Evolutionary conservation across 768 basidiomycete species (phyloP).

Genomic region (Russula earlei): DNA sequence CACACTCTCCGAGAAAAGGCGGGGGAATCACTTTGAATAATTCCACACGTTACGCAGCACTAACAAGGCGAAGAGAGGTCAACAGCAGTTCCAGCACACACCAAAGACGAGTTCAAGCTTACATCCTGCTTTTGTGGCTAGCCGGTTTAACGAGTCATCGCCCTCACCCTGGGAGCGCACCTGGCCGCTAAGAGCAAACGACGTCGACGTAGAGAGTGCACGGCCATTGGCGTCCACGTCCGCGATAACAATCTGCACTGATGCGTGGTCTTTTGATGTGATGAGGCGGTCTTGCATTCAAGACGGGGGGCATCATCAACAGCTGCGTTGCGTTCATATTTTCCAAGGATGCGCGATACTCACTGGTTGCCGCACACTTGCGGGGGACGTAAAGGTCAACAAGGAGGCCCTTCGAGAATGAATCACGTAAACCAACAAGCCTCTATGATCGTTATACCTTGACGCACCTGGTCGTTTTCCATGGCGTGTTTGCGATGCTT

Average conservation of each 20-base stretch:
- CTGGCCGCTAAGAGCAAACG: constrained; percentile 90
- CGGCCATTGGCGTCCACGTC: constrained; percentile 90
- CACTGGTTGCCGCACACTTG: constrained; percentile 97
- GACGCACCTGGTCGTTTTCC: constrained; percentile 84
- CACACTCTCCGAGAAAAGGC: not conserved
- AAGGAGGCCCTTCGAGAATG: constrained; percentile 76
- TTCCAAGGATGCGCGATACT: constrained; percentile 28
- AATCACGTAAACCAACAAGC: not conserved
- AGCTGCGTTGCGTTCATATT: not conserved
- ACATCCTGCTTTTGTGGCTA: constrained; percentile 94
- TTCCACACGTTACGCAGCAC: constrained; percentile 96
- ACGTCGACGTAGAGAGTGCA: constrained; percentile 69
- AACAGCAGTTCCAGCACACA: not conserved
- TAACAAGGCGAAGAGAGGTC: constrained; percentile 27
- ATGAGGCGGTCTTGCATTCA: constrained; percentile 77
- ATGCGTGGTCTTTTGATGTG: constrained; percentile 98
- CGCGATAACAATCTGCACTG: constrained; percentile 90
- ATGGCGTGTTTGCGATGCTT: constrained; percentile 35
- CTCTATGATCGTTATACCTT: not conserved
- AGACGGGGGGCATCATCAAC: not conserved
- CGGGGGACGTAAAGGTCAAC: constrained; percentile 99
- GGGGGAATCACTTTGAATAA: constrained; percentile 70
- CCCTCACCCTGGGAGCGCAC: constrained; percentile 93
- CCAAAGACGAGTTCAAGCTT: constrained; percentile 32
- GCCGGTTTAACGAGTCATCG: constrained; percentile 92